These are phyloP conservation scores for Amyloporia xantha DNA, from an alignment of 768 basidiomycete species.

Conservation along the genomic window DNA sequence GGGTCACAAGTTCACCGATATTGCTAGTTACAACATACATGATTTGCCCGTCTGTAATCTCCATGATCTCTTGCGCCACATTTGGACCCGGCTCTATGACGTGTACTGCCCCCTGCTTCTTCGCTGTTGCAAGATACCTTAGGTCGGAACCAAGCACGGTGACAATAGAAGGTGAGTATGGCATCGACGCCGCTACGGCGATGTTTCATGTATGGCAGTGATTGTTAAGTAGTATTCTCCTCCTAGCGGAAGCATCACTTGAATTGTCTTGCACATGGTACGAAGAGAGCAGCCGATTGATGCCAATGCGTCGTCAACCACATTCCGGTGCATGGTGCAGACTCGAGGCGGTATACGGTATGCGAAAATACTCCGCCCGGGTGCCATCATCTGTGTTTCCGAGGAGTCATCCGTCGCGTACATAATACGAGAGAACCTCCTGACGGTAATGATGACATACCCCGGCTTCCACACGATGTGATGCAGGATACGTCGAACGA, in stretches of 20 bases:
- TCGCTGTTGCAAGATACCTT: slow-evolving; percentile 14
- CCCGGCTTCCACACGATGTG: slow-evolving; percentile 15
- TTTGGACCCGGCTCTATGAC: slow-evolving; percentile 14
- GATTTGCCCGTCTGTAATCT: slow-evolving; percentile 18
- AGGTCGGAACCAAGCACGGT: slow-evolving; percentile 18
- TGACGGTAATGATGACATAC: slow-evolving; percentile 15
- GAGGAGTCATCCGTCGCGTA: slow-evolving; percentile 17
- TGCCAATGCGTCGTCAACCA: slow-evolving; percentile 12
- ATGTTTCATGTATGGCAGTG: slow-evolving; percentile 21
- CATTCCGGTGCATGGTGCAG: slow-evolving; percentile 12
- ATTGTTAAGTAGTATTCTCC: too few species aligned
- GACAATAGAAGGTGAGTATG: slow-evolving; percentile 16
- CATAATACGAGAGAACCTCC: slow-evolving; percentile 16
- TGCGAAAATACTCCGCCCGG: slow-evolving; percentile 20
- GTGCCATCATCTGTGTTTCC: slow-evolving; percentile 18
- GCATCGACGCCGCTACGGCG: slow-evolving; percentile 13
- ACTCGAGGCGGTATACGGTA: slow-evolving; percentile 19
- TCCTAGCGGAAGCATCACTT: slow-evolving; percentile 19
- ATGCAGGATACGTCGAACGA: slow-evolving; percentile 14
- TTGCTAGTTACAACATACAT: slow-evolving; percentile 21
- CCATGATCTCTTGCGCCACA: slow-evolving; percentile 15
- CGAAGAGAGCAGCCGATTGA: slow-evolving; percentile 21
- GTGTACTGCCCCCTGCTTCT: slow-evolving; percentile 18
- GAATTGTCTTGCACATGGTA: slow-evolving; percentile 18
- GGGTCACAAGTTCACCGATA: slow-evolving; percentile 19